A percentile compares a stretch with the other conserved stretches of the same genome.
Evolutionary conservation across 805 yeast species (phyloP).

Genomic region (Brettanomyces anomalus): DNA sequence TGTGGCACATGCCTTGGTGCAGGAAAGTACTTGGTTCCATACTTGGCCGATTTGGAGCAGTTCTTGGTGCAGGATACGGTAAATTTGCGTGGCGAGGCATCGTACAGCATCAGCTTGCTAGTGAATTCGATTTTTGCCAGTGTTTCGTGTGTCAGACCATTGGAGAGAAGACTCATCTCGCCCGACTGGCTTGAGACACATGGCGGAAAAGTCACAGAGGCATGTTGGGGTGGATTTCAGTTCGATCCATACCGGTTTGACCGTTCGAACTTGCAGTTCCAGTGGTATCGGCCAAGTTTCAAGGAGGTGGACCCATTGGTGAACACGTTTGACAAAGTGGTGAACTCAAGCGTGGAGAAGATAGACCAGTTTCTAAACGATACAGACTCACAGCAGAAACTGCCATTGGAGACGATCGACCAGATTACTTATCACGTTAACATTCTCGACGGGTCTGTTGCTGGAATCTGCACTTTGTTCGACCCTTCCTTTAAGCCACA

Average conservation of each 20-base stretch:
- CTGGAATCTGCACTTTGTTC: constrained; percentile 64
- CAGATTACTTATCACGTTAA: constrained; percentile 15
- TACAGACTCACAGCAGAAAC: constrained; percentile 36
- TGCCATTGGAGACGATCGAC: constrained; percentile 18
- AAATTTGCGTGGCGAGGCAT: constrained; percentile 46
- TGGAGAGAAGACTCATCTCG: constrained; percentile 46
- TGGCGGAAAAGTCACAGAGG: constrained; percentile 32
- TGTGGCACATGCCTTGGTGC: constrained; percentile 67
- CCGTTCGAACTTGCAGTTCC: constrained; percentile 40
- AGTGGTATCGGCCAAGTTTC: constrained; percentile 67
- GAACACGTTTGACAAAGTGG: constrained; percentile 42
- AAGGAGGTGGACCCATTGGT: constrained; percentile 54
- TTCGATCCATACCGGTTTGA: constrained; percentile 43
- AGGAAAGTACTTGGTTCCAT: constrained; percentile 36
- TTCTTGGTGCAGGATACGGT: constrained; percentile 40
- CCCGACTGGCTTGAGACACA: constrained; percentile 31
- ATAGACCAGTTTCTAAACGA: constrained; percentile 44
- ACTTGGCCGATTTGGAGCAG: constrained; percentile 36
- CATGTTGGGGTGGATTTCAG: constrained; percentile 72
- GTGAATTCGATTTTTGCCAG: constrained; percentile 55
- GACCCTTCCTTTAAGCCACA: constrained; percentile 48
- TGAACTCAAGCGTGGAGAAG: constrained; percentile 33
- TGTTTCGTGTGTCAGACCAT: constrained; percentile 49
- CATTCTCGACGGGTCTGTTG: constrained; percentile 27
- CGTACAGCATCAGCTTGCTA: constrained; percentile 49